These are phyloP conservation scores for Jamesozyma rosinii DNA, from an alignment of 805 yeast species.

Conservation along the genomic window DNA sequence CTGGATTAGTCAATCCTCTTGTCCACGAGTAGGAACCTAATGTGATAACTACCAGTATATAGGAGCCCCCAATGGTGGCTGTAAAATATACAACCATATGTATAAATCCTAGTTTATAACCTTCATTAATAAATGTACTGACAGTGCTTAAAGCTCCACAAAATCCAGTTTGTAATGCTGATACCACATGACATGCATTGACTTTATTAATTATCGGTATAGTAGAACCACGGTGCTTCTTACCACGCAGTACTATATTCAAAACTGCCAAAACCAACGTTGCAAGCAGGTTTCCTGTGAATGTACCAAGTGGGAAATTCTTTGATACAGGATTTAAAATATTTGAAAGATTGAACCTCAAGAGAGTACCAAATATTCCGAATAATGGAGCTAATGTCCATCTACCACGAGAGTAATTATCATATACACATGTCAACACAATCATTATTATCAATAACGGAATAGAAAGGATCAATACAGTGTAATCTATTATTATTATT, in stretches of 20 bases:
- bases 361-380: slow-evolving; percentile 61
- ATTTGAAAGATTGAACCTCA: slow-evolving; percentile 47
- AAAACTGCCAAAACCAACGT: slow-evolving; percentile 15
- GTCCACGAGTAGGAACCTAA: slow-evolving; percentile 72
- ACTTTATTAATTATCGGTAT: slow-evolving; percentile 26
- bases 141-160: slow-evolving; percentile 68
- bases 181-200: slow-evolving; percentile 42
- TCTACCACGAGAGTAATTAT: slow-evolving; percentile 41
- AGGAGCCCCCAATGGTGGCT: slow-evolving; percentile 40
- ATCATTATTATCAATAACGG: slow-evolving; percentile 23
- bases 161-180: slow-evolving; percentile 53
- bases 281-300: slow-evolving; percentile 41
- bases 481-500: slow-evolving; percentile 2
- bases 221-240: slow-evolving; percentile 14
- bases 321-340: slow-evolving; percentile 35
- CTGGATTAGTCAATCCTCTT: slow-evolving; percentile 16
- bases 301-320: slow-evolving; percentile 50
- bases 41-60: slow-evolving; percentile 43
- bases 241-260: slow-evolving; percentile 35
- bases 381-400: slow-evolving; percentile 66
- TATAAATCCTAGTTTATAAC: slow-evolving; percentile 33
- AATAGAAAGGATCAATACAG: slow-evolving; percentile 6
- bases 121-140: slow-evolving; percentile 68
- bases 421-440: slow-evolving; percentile 26
- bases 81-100: slow-evolving; percentile 44